Evolutionary conservation across 1,139 yeast species (phyloP), one percentile per base, ranked within the genome.

Genomic region (Lizanozyma gosingica): DNA sequence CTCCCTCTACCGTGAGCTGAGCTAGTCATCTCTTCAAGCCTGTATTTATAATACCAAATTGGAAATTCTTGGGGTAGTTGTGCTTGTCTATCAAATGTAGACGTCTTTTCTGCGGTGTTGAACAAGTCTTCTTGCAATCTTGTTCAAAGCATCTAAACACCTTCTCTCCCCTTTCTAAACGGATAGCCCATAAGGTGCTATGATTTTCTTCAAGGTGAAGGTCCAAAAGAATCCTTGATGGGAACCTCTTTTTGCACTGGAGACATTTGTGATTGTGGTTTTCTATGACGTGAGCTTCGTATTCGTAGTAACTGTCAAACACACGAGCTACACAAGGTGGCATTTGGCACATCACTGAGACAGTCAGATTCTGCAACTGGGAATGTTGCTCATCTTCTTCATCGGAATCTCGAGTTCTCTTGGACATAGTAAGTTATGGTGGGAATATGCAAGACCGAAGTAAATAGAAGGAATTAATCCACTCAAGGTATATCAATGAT

Each of bases 201-300:
- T 78, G 83, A 40, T 60, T 59, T 45, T 78, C 83, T 32, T 66
- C 65, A 3, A 76, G 62, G 48, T 78, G 84, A 15, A 76, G 47
- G 3, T 65, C 62, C 18, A 78, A 53, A 8, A 68, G 48, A 18
- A 43, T 47, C 15, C 62, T 55, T 14, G 61, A 59, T 0, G 79
- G 78, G 44, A 77, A 72, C 39, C 53, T 54, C 36, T 53, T 57
- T 14, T 51, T 49, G 50, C 84, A 78, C 37, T 57, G 61, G 0
- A 47, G 41, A 48, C 83, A 78, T 2, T 53, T 51, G 45, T 65
- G 47, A 27, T 44, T 55, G 41, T 52, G 67, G 38, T 14, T 22
- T 2, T 44, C 41, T 11, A 46, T 38, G 14, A 63, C 51, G 41
- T 70, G 74, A 1, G 51, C 35, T 41, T 67, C 72, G 42, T 59